phyloP scores from a whole-genome alignment of 305 asterid species.

The Ilex paraguariensis region DNA sequence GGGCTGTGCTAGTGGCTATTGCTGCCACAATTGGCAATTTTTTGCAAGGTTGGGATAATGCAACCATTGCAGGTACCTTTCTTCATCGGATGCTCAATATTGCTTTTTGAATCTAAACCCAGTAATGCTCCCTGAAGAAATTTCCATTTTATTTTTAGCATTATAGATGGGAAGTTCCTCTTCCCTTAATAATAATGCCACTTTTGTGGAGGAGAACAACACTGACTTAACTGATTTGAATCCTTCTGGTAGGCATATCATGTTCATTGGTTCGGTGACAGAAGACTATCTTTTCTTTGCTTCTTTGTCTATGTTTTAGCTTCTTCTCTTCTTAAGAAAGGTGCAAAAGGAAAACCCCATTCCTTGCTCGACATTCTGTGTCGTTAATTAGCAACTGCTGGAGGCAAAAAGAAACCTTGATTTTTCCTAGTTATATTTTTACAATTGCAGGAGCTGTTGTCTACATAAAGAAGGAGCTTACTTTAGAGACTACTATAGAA shows the following conservation, averaged over 20 bases:
- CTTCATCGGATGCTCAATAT: not conserved
- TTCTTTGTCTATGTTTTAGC: not conserved
- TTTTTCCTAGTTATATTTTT: not conserved
- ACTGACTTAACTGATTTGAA: no score
- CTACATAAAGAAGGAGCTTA: constrained; percentile 74
- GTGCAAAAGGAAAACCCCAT: not conserved
- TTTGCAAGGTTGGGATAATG: constrained; percentile 94
- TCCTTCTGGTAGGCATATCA: no score
- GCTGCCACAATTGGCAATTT: constrained; percentile 67
- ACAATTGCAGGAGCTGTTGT: constrained; percentile 60
- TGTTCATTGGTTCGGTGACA: no score
- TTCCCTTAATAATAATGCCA: no score
- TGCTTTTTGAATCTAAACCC: not conserved
- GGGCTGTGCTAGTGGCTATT: constrained; percentile 69
- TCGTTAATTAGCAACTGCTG: not conserved
- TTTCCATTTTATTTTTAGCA: not conserved
- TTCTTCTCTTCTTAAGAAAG: not conserved
- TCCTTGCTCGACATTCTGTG: no score
- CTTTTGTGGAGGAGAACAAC: no score
- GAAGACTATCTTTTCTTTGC: not conserved
- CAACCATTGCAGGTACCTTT: constrained; percentile 70
- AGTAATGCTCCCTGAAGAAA: not conserved
- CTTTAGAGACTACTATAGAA: constrained; percentile 56
- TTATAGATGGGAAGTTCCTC: not conserved
- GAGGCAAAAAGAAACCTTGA: not conserved